Base-by-base conservation (phyloP, 176 grass and related monocot genomes). In the Microstegium vimineum region DNA sequence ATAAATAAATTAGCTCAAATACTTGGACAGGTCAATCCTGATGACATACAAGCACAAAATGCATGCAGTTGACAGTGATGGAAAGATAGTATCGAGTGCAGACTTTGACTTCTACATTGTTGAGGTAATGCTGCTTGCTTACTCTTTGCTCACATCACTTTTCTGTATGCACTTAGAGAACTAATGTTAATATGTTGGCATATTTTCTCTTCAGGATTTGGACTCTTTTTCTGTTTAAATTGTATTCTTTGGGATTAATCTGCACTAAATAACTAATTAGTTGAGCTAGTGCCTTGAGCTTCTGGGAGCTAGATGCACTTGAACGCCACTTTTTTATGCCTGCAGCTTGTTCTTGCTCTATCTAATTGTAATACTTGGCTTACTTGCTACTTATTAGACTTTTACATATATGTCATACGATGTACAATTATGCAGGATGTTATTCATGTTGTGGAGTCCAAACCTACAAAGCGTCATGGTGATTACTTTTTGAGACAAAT, bases 11-110 rank as follows among this genome's bases (percentile, higher is more conserved):
- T 78, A 25, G 6, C 27, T 80, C 40, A 64, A 69, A n/a, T 40
- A 54, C 78, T 82, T 57, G 27, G 28, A 60, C 82, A 99, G 96
- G 89, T 90, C 93, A 69, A 99, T 99, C 49, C 86, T 99, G 83
- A 81, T 99, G 91, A 93, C 93, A 74, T 99, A 94, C 91, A 99
- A 99, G 66, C 96, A 95, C 65, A 99, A 99, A 84, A 95, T 99
- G 96, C 93, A 99, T 84, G 86, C 93, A 60, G 87, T 94, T 76
- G 89, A 93, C 85, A 90, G 74, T 83, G 88, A 95, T 66, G 96
- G 93, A 59, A 99, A 95, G 74, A 90, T 94, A 31, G 80, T 94
- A 66, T 91, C 96, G 20, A 99, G 90, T 85, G 85, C 93, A 62
- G 96, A 99, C 81, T 82, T 95, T 31, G 93, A 99, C 82, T 95